Conservation (phyloP, 2,329 filamentous ascomycete species). For the Colletotrichum sp. region DNA sequence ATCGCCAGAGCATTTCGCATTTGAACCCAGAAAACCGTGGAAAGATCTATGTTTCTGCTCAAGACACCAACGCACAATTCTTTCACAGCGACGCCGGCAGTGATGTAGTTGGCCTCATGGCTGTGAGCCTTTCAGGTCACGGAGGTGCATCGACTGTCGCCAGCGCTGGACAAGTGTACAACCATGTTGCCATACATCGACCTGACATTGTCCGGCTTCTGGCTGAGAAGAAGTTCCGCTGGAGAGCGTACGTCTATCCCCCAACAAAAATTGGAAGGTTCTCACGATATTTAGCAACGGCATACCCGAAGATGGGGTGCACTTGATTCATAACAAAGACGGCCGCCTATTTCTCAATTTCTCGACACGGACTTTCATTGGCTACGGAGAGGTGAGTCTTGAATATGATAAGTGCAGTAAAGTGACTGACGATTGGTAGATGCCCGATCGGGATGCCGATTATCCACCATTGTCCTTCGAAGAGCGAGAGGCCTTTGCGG, state of each 20-base stretch:
- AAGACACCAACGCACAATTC: background rate
- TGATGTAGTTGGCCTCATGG: background rate
- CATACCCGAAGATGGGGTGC: background rate
- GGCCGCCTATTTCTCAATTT: background rate
- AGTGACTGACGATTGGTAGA: background rate
- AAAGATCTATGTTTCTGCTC: background rate
- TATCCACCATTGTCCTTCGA: background rate
- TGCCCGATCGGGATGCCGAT: background rate
- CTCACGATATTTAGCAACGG: background rate
- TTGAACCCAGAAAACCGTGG: background rate
- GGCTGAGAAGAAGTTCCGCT: background rate
- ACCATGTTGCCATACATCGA: background rate
- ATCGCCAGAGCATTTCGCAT: background rate
- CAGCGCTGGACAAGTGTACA: background rate
- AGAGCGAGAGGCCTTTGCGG: background rate
- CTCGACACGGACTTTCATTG: background rate
- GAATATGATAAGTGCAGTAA: fast-evolving
- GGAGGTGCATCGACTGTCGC: background rate
- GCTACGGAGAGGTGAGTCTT: background rate
- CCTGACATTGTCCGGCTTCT: background rate
- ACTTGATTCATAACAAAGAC: background rate
- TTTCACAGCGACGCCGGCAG: background rate
- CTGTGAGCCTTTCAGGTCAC: background rate
- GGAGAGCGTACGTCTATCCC: background rate
- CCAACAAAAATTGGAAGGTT: background rate